A percentile compares a stretch with the other conserved stretches of the same genome.
phyloP scores from a whole-genome alignment of 2,329 filamentous ascomycete species.

The Sporothrix pallida region DNA sequence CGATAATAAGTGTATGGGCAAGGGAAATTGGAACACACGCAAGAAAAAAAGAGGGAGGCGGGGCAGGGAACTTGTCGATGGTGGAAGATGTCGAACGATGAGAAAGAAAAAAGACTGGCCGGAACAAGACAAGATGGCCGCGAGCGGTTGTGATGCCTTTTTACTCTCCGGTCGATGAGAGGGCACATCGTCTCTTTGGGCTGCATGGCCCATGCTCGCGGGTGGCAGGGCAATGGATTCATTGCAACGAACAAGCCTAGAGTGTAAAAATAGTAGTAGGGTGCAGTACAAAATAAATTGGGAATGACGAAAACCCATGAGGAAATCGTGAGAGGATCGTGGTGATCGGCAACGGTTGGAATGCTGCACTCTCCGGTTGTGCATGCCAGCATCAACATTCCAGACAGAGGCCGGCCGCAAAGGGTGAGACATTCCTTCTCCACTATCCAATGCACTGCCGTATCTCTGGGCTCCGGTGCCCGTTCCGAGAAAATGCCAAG shows the following conservation, averaged over 20 bases:
- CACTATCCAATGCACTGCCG: neutral
- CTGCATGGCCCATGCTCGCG: conserved; percentile 15
- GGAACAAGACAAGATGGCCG: conserved; percentile 20
- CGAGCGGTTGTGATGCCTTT: neutral
- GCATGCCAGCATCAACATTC: neutral
- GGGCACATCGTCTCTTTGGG: neutral
- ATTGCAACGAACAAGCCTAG: conserved; percentile 1
- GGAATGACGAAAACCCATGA: neutral
- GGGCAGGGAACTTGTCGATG: neutral
- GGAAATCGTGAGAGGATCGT: neutral
- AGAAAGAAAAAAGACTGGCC: conserved; percentile 15
- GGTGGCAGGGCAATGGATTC: conserved; percentile 34
- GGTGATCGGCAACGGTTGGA: neutral
- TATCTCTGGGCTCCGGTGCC: neutral
- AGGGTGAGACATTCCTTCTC: neutral
- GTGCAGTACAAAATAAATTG: neutral
- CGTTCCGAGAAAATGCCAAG: neutral
- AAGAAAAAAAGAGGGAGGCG: neutral
- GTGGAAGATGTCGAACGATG: neutral
- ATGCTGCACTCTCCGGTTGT: neutral
- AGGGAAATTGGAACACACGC: neutral
- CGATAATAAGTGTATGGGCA: neutral
- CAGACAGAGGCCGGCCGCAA: neutral
- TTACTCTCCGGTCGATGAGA: neutral
- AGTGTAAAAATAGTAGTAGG: neutral